These are phyloP conservation scores for Mycena venus DNA, from an alignment of 768 basidiomycete species.

Conservation along the genomic window DNA sequence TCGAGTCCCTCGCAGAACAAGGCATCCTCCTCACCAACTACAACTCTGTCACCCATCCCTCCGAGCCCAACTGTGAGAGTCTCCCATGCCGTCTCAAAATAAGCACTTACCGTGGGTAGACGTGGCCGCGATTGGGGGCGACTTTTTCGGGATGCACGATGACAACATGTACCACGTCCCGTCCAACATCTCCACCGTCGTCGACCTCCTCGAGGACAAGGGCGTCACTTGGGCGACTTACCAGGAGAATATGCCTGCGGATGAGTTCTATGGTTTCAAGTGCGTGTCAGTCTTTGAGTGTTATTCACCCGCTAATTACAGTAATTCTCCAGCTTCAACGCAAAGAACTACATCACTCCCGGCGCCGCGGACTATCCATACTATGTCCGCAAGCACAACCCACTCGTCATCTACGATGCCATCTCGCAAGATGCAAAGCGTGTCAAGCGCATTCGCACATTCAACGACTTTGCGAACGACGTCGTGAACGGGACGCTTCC, in stretches of 20 bases:
- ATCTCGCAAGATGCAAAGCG: constrained; percentile 58
- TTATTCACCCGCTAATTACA: too few relatives aligned
- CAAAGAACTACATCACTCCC: constrained; percentile 52
- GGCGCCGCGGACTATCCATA: constrained; percentile 56
- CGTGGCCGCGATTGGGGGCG: constrained; percentile 56
- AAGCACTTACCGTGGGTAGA: constrained; percentile 27
- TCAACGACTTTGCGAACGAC: constrained; percentile 73
- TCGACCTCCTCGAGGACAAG: too few relatives aligned
- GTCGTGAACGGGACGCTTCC: constrained; percentile 62
- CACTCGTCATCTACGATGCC: constrained; percentile 64
- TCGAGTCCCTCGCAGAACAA: too few relatives aligned
- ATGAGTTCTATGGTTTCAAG: constrained; percentile 60
- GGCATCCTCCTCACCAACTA: too few relatives aligned
- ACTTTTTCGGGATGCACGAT: too few relatives aligned
- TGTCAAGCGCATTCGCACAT: constrained; percentile 64
- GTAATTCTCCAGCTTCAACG: constrained; percentile 41
- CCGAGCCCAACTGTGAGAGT: constrained; percentile 69
- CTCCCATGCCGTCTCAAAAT: too few relatives aligned
- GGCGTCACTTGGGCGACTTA: too few relatives aligned
- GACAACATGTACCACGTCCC: too few relatives aligned
- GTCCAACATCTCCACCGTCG: too few relatives aligned
- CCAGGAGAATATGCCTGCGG: too few relatives aligned
- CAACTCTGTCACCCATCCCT: constrained; percentile 68
- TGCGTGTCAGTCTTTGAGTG: too few relatives aligned
- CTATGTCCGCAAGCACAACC: constrained; percentile 72